Base-by-base conservation (phyloP, 805 yeast genomes). In the Pichia cephalocereana region DNA sequence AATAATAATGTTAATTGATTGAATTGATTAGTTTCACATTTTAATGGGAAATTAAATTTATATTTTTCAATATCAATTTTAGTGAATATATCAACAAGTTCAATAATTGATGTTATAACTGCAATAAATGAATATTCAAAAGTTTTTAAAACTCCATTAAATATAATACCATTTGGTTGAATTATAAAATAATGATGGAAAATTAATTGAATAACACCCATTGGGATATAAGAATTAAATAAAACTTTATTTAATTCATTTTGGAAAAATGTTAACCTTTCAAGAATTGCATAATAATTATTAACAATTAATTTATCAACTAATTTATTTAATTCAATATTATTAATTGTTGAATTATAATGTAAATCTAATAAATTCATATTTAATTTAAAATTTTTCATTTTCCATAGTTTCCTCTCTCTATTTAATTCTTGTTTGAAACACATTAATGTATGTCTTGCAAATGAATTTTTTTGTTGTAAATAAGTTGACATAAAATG, bases 241-340 rank as follows among this genome's bases (percentile, higher is more conserved):
- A 53, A 30, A 9, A 53, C 18, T 2, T 27, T 30, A 40, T 53
- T 53, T 11, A 55, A 41, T 10, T 44, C n/a, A 5, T 17, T n/a
- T 39, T 51, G 52, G 40, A 55, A 55, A n/a, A 30, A 48, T 14
- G 40, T 19, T 10, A 55, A 26, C 15, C 58, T 38, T 41, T 55
- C 58, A 4, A 46, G 38, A 2, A 55, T 28, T 6, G 54, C 53
- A 44, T 49, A 46, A 23, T 42, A 51, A n/a, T 52, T 41, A 3
- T 44, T 39, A 6, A 19, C 11, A 15, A 53, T 27, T 15, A 43
- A 15, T 6, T 28, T 8, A 11, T 51, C 45, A 23, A 51, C 30
- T 19, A 31, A 9, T 6, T n/a, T 9, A 44, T 38, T 23, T 4
- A 46, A 10, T 17, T 11, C n/a, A 28, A 7, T 12, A 32, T 32